Evolutionary conservation across 2,329 filamentous ascomycete genomes (phyloP).

Genomic region (Colletotrichum sp.): DNA sequence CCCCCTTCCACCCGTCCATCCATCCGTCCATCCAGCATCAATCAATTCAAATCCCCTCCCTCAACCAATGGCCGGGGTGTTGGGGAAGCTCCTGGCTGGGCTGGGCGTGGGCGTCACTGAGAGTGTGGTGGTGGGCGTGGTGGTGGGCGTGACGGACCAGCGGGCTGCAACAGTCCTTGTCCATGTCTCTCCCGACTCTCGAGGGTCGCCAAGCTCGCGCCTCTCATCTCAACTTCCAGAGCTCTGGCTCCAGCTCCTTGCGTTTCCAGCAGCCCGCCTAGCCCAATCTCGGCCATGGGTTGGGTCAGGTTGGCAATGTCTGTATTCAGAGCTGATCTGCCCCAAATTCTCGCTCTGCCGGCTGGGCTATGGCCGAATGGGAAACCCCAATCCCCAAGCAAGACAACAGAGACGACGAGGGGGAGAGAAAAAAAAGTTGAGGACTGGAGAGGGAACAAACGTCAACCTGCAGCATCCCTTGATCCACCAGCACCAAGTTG

Average conservation of each 20-base stretch:
- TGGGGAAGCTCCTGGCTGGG: conserved; percentile 25
- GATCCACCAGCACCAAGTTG: not conserved
- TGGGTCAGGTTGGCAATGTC: not conserved
- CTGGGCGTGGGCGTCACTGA: not conserved
- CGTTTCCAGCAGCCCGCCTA: not conserved
- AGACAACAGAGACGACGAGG: not conserved
- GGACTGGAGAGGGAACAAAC: conserved; percentile 5
- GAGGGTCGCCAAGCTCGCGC: not conserved
- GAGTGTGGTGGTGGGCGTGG: not conserved
- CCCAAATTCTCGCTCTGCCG: not conserved
- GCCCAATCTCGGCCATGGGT: not conserved
- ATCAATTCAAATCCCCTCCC: conserved; percentile 8
- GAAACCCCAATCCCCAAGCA: not conserved
- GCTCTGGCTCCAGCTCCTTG: conserved; percentile 2
- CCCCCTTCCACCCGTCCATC: not conserved
- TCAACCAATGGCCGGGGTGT: conserved; percentile 28
- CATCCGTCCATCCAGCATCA: not conserved
- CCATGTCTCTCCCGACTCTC: not conserved
- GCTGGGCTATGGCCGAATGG: not conserved
- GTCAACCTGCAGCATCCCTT: not conserved
- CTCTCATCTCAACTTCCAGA: not conserved
- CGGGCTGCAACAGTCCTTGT: conserved; percentile 14
- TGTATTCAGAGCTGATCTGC: not conserved
- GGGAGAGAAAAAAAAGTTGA: not conserved
- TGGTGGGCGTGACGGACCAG: not conserved